Base-by-base conservation (phyloP, 805 yeast species). In the Starmerella cellae region DNA sequence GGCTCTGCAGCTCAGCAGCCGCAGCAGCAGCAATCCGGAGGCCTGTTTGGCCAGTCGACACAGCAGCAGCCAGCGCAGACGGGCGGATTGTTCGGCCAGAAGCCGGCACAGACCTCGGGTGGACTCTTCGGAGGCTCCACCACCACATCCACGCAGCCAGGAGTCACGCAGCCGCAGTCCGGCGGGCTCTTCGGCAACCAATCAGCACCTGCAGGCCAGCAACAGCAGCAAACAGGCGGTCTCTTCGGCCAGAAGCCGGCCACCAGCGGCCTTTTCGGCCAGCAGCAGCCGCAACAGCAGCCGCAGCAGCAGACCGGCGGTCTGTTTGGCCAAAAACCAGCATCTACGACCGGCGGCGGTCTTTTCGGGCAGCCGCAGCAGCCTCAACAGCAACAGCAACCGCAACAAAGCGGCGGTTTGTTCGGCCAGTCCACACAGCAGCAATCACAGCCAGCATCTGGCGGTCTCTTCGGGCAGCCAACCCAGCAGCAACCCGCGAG, bases 381-480 rank as follows among this genome's bases (percentile, higher is more conserved):
- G 11, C n/a, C n/a, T n/a, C n/a, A n/a, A n/a, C 40, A 16, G 16
- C 17, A 14, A 9, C 39, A 29, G 27, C 16, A 19, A 14, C 44
- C 13, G 31, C 33, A 31, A 17, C 42, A 20, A 27, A 24, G 28
- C 19, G 41, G 39, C n/a, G 42, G 43, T 17, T 43, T 39, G 29
- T 38, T 39, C 20, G 43, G 46, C 22, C 34, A 35, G 29, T 27
- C 37, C 20, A 26, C 38, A 3, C 26, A 23, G 31, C 28, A 35
- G 20, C 16, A 27, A 11, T 26, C 38, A 14, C 33, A 42, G 26
- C 19, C 44, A 4, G 41, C 31, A 5, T 9, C 29, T 18, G 44
- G 44, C 14, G 44, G 47, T n/a, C 23, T 37, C 23, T 42, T 42
- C 35, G 45, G 45, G 21, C 34, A 40, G 16, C 19, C 18, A 21